These are phyloP conservation scores for Stentor roeselii DNA, from an alignment of 73 alveolate genomes.

Conservation along the genomic window DNA sequence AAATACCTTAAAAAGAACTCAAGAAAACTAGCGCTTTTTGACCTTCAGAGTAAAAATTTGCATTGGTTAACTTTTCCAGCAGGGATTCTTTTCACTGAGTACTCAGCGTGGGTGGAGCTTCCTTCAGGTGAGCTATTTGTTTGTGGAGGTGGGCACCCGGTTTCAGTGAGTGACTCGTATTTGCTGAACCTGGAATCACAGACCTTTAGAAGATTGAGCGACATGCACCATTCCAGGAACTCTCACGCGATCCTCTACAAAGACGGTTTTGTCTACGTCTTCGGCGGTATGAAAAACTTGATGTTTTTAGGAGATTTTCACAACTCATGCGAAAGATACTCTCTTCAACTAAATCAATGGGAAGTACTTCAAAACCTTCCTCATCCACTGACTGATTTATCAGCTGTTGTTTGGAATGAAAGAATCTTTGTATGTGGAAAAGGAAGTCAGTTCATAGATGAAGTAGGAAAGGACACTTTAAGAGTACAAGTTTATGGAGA, in stretches of 20 bases:
- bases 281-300: neutral
- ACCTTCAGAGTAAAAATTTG: neutral
- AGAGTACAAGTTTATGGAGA: neutral
- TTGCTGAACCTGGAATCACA: neutral
- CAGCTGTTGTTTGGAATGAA: neutral
- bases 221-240: neutral
- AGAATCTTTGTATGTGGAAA: neutral
- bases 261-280: neutral
- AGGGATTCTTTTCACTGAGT: neutral
- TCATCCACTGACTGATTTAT: neutral
- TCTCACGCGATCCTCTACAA: neutral
- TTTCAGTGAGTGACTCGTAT: neutral
- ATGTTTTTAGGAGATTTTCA: neutral
- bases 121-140: neutral
- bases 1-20: neutral
- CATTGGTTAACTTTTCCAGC: neutral
- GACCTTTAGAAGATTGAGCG: neutral
- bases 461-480: neutral
- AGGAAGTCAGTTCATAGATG: neutral
- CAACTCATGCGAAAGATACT: neutral
- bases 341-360: neutral
- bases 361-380: neutral
- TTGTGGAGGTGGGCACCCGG: constrained; percentile 7
- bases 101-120: neutral
- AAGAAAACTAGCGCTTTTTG: neutral